Evolutionary conservation across 805 yeast genomes (phyloP).

Genomic region (Lipomyces chichibuensis): DNA sequence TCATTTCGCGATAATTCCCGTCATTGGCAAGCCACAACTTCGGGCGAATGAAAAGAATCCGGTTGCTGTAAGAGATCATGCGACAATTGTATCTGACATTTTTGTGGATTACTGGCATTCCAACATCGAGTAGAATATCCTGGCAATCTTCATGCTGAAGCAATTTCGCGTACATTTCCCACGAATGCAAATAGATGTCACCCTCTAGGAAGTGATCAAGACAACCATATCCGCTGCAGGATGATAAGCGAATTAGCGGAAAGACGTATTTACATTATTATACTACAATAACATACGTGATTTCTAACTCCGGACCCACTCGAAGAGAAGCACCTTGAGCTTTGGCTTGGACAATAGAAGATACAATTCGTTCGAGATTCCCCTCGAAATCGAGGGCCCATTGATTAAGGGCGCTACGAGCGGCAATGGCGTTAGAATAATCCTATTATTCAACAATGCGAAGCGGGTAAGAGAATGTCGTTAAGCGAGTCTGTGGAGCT

Average conservation of each 20-base stretch:
- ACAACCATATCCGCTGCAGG: conserved; percentile 57
- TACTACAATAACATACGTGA: conserved; percentile 59
- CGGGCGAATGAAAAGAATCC: conserved; percentile 85
- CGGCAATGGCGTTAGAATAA: neutral
- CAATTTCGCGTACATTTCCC: conserved; percentile 91
- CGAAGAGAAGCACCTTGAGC: conserved; percentile 73
- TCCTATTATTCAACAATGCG: neutral
- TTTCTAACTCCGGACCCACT: conserved; percentile 96
- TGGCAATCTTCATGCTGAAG: conserved; percentile 66
- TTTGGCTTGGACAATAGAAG: conserved; percentile 79
- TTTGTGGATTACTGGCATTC: conserved; percentile 90
- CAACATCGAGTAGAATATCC: conserved; percentile 84
- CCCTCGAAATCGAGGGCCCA: conserved; percentile 99
- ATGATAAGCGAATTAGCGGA: neutral
- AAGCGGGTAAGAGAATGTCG: neutral
- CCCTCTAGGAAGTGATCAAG: conserved; percentile 91
- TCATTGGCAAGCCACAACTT: conserved; percentile 93
- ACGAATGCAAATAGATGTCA: conserved; percentile 84
- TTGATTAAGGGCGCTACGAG: conserved; percentile 72
- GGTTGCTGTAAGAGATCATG: conserved; percentile 74
- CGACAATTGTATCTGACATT: conserved; percentile 91
- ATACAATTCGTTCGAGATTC: conserved; percentile 85
- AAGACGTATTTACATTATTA: neutral
- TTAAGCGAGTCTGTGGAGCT: neutral
- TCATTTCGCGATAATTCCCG: conserved; percentile 97